A percentile compares a stretch with the other conserved stretches of the same genome.
Conservation (phyloP, 2,329 filamentous ascomycete genomes). For the Corynespora cassiicola region DNA sequence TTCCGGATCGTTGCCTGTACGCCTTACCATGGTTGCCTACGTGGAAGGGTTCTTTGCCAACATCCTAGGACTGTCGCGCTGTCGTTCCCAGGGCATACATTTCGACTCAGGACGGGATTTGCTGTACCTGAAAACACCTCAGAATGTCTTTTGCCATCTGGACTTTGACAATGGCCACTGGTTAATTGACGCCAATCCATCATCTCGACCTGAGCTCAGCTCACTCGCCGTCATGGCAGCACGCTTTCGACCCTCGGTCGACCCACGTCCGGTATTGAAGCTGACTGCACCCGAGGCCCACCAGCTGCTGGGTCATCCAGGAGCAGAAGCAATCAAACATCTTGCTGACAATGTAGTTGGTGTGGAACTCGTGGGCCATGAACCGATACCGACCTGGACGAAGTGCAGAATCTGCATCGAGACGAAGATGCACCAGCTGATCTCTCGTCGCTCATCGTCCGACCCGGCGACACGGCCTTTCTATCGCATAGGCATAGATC, state of each 20-base stretch:
- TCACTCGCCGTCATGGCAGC: not conserved
- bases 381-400: not conserved
- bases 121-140: conserved; percentile 2
- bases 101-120: conserved; percentile 13
- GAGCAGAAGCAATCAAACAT: conserved; percentile 3
- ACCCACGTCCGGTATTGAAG: not conserved
- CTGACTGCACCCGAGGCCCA: conserved; percentile 2
- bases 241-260: not conserved
- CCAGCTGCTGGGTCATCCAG: conserved; percentile 5
- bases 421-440: conserved; percentile 8
- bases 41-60: conserved; percentile 12
- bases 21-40: conserved; percentile 12
- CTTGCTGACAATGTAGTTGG: conserved; percentile 3
- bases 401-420: conserved; percentile 3
- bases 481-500: conserved; percentile 4
- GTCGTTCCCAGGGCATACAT: conserved; percentile 8
- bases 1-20: not conserved
- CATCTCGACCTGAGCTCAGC: conserved; percentile 1
- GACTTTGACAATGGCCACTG: conserved; percentile 11
- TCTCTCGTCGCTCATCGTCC: not conserved
- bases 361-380: not conserved
- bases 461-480: not conserved
- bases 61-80: conserved; percentile 9
- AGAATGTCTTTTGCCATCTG: conserved; percentile 6
- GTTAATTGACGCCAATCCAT: conserved; percentile 8